Evolutionary conservation across 1,139 yeast species (phyloP).

Genomic region (Blastobotrys aristatus): DNA sequence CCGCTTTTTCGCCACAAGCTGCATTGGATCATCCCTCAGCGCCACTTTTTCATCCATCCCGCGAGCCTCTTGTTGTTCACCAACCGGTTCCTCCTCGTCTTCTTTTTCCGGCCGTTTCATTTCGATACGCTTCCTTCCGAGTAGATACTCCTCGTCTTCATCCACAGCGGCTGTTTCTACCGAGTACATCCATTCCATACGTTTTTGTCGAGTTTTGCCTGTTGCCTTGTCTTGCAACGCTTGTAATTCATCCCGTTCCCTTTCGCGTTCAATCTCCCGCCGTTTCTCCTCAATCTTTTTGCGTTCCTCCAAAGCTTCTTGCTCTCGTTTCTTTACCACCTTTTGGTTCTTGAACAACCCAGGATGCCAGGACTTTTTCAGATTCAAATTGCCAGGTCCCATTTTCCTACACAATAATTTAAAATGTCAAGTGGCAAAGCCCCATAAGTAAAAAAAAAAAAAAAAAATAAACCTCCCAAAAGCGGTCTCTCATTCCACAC

Average conservation of each 20-base stretch:
- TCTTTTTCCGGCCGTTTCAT: slow-evolving; percentile 21
- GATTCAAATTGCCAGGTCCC: slow-evolving; percentile 62
- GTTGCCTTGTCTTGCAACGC: slow-evolving; percentile 46
- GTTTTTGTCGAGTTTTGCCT: slow-evolving; percentile 43
- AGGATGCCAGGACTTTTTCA: slow-evolving; percentile 96
- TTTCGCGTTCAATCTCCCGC: slow-evolving; percentile 59
- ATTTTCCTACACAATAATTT: too few relatives aligned
- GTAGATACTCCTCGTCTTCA: slow-evolving; percentile 43
- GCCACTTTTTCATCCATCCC: slow-evolving; percentile 7
- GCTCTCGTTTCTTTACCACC: slow-evolving; percentile 81
- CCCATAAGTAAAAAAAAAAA: background rate
- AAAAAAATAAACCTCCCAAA: background rate
- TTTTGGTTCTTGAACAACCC: slow-evolving; percentile 78
- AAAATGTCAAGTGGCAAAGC: too few relatives aligned
- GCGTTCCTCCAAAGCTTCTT: slow-evolving; percentile 67
- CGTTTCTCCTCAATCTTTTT: slow-evolving; percentile 60
- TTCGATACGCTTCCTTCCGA: slow-evolving; percentile 48
- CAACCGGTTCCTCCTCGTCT: slow-evolving; percentile 2
- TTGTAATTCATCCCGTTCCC: slow-evolving; percentile 56
- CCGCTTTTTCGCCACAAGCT: background rate
- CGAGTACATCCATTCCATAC: slow-evolving; percentile 80
- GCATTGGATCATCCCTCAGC: slow-evolving; percentile 6
- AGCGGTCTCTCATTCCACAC: background rate
- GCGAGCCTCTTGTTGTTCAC: slow-evolving; percentile 44
- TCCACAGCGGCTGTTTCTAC: slow-evolving; percentile 23